Evolutionary conservation across 2,329 filamentous ascomycete species (phyloP).

Genomic region (Nemania abortiva): DNA sequence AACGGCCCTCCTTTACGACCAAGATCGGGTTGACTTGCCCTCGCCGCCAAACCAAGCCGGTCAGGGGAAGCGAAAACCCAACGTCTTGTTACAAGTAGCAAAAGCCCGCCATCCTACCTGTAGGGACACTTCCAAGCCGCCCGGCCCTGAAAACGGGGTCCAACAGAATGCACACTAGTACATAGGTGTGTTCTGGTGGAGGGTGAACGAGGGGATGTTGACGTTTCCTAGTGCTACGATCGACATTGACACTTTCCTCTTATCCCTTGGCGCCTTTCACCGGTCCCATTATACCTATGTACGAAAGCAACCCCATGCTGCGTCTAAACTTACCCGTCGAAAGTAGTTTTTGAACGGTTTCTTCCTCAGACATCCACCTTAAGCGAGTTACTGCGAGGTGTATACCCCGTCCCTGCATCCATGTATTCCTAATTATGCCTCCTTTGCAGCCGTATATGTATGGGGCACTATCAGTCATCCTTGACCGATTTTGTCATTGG

Average conservation of each 20-base stretch:
- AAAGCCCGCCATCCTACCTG: neutral
- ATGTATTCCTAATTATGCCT: slow-evolving; percentile 3
- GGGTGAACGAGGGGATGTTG: slow-evolving; percentile 32
- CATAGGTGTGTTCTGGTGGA: slow-evolving; percentile 19
- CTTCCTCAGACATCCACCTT: neutral
- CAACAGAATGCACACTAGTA: neutral
- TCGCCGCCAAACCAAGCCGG: neutral
- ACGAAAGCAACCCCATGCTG: slow-evolving; percentile 36
- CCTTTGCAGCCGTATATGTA: neutral
- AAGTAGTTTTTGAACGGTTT: slow-evolving; percentile 11
- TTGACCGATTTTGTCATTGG: slow-evolving; percentile 8
- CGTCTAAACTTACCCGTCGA: slow-evolving; percentile 19
- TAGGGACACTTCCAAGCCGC: slow-evolving; percentile 1
- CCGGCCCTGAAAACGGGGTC: slow-evolving; percentile 15
- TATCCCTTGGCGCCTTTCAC: slow-evolving; percentile 27
- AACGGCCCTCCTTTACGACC: slow-evolving; percentile 40
- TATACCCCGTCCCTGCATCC: slow-evolving; percentile 8
- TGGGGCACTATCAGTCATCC: slow-evolving; percentile 13
- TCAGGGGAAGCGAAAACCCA: slow-evolving; percentile 12
- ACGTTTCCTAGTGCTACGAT: slow-evolving; percentile 28
- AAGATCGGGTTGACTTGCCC: slow-evolving; percentile 13
- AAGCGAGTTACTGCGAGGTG: neutral
- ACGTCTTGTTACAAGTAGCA: slow-evolving; percentile 1
- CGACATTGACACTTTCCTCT: slow-evolving; percentile 27
- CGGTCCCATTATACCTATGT: slow-evolving; percentile 27